These are phyloP conservation scores for Jackrogersella minutella DNA, from an alignment of 495 filamentous ascomycete species.

Conservation along the genomic window DNA sequence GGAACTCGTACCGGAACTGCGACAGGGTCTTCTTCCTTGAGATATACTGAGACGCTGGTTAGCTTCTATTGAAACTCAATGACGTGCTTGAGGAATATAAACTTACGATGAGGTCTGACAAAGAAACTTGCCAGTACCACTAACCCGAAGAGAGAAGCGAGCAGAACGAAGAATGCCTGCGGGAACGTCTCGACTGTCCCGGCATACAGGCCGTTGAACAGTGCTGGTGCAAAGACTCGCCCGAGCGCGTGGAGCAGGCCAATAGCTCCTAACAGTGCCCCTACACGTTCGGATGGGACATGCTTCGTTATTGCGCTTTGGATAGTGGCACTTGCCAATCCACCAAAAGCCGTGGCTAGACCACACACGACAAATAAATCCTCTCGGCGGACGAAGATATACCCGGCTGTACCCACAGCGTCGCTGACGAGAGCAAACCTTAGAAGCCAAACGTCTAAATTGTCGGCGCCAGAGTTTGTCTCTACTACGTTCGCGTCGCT, in stretches of 20 bases:
- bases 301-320: slow-evolving; percentile 89
- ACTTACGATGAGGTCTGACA: slow-evolving; percentile 76
- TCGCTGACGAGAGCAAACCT: slow-evolving; percentile 81
- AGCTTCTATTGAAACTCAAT: not conserved
- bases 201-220: slow-evolving; percentile 88
- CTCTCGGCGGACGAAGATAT: slow-evolving; percentile 66
- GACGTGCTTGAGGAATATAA: not conserved
- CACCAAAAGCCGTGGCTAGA: slow-evolving; percentile 75
- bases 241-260: slow-evolving; percentile 86
- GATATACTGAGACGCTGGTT: slow-evolving; percentile 29
- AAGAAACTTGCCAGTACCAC: slow-evolving; percentile 72
- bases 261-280: slow-evolving; percentile 84
- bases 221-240: slow-evolving; percentile 75
- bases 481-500: slow-evolving; percentile 45
- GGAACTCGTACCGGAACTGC: slow-evolving; percentile 29
- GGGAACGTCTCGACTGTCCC: slow-evolving; percentile 78
- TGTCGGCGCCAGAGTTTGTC: slow-evolving; percentile 73
- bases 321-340: slow-evolving; percentile 82
- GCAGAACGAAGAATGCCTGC: slow-evolving; percentile 82
- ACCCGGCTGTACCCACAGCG: slow-evolving; percentile 76
- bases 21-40: slow-evolving; percentile 34
- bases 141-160: slow-evolving; percentile 71
- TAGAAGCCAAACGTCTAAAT: slow-evolving; percentile 78
- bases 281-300: slow-evolving; percentile 79
- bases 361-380: slow-evolving; percentile 71